Conservation (phyloP, 352 stramenopile genomes). For the Pythium plurisporium region DNA sequence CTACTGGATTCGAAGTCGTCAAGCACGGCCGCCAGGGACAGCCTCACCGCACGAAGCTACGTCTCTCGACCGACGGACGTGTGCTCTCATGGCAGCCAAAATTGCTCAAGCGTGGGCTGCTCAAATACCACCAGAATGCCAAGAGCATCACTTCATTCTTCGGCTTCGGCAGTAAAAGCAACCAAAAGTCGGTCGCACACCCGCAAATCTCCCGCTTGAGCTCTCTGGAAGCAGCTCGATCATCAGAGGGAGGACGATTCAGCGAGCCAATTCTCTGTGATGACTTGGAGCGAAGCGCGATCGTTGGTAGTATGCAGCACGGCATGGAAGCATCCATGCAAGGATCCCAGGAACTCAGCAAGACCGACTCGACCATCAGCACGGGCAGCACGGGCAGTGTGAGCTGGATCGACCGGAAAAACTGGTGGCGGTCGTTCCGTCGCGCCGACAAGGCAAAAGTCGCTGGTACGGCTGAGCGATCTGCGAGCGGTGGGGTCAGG, state of each 20-base stretch:
- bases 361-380: slow-evolving; percentile 37
- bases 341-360: slow-evolving; percentile 21
- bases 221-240: slow-evolving; percentile 18
- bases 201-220: slow-evolving; percentile 32
- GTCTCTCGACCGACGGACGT: slow-evolving; percentile 63
- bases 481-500: slow-evolving; percentile 55
- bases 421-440: slow-evolving; percentile 70
- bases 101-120: slow-evolving; percentile 59
- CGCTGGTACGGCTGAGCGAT: slow-evolving; percentile 33
- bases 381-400: slow-evolving; percentile 15
- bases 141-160: slow-evolving; percentile 67
- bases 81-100: slow-evolving; percentile 75
- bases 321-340: not conserved
- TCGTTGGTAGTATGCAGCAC: slow-evolving; percentile 15
- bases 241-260: slow-evolving; percentile 16
- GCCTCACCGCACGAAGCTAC: slow-evolving; percentile 70
- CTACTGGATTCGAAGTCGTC: slow-evolving; percentile 62
- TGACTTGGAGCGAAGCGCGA: slow-evolving; percentile 25
- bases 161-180: slow-evolving; percentile 24
- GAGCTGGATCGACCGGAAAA: slow-evolving; percentile 45
- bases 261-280: slow-evolving; percentile 26
- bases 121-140: slow-evolving; percentile 66
- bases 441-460: slow-evolving; percentile 42
- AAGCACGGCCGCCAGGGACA: slow-evolving; percentile 80
- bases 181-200: slow-evolving; percentile 17